Percentiles rank a stretch among this genome's conserved stretches.
Evolutionary conservation across 768 basidiomycete species (phyloP).

Genomic region (Termitomyces sp.): DNA sequence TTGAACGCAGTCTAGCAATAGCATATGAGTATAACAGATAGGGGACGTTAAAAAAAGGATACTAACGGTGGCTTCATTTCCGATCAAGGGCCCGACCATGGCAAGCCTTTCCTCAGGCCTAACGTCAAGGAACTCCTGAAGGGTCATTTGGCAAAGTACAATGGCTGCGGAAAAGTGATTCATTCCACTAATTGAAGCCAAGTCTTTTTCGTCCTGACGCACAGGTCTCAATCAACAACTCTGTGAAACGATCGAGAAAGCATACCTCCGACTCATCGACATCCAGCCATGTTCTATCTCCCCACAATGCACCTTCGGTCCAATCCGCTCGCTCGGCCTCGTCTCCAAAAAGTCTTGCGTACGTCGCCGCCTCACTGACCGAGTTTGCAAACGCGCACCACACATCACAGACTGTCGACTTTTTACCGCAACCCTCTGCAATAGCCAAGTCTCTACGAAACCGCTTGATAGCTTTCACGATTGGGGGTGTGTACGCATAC

Average conservation of each 20-base stretch:
- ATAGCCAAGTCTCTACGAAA: conserved; percentile 63
- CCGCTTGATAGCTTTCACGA: conserved; percentile 68
- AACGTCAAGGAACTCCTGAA: conserved; percentile 57
- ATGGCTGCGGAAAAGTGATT: conserved; percentile 69
- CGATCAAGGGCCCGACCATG: conserved; percentile 47
- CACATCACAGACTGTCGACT: conserved; percentile 41
- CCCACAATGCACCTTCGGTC: conserved; percentile 52
- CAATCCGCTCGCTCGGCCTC: conserved; percentile 45
- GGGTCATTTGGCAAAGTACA: conserved; percentile 51
- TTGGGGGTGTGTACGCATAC: conserved; percentile 62
- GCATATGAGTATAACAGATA: background rate
- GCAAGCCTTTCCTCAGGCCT: conserved; percentile 45
- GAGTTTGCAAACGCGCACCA: conserved; percentile 63
- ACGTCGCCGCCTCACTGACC: conserved; percentile 55
- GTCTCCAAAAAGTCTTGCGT: conserved; percentile 59
- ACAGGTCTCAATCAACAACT: background rate
- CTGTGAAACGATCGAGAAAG: background rate
- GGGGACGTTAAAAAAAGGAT: background rate
- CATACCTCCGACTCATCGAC: conserved; percentile 52
- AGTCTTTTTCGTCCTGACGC: conserved; percentile 53
- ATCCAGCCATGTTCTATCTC: conserved; percentile 60
- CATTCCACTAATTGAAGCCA: conserved; percentile 44
- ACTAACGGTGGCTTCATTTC: conserved; percentile 53
- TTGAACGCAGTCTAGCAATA: conserved; percentile 13
- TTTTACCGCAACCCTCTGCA: conserved; percentile 56